Evolutionary conservation across 1,139 yeast species (phyloP).

Genomic region (Nakaseomyces sp.): DNA sequence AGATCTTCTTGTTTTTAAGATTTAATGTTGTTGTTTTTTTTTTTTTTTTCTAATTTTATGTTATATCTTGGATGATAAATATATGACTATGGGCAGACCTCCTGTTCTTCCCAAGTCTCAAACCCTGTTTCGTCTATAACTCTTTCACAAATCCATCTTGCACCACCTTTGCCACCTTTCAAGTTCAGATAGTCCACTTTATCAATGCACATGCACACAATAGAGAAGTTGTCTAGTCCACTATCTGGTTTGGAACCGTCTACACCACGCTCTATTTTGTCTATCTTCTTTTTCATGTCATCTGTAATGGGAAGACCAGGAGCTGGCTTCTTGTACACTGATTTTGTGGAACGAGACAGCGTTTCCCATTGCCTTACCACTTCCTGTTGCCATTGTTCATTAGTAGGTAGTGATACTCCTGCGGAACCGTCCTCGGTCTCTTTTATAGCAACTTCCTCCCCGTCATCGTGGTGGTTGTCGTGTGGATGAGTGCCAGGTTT

Average conservation of each 20-base stretch:
- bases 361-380: slow-evolving; percentile 53
- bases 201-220: slow-evolving; percentile 61
- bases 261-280: slow-evolving; percentile 70
- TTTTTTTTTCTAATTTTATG: too few relatives aligned
- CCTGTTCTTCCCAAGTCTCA: slow-evolving; percentile 68
- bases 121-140: slow-evolving; percentile 42
- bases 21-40: too few relatives aligned
- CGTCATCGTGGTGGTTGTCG: slow-evolving; percentile 8
- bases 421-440: slow-evolving; percentile 10
- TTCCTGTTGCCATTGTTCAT: slow-evolving; percentile 60
- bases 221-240: slow-evolving; percentile 62
- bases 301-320: slow-evolving; percentile 56
- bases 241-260: slow-evolving; percentile 68
- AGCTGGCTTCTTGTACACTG: slow-evolving; percentile 60
- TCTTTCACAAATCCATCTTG: slow-evolving; percentile 37
- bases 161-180: slow-evolving; percentile 35
- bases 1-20: background rate
- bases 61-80: too few relatives aligned
- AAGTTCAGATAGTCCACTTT: slow-evolving; percentile 63
- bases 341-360: slow-evolving; percentile 50
- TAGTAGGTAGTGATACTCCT: slow-evolving; percentile 35
- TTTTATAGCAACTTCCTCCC: slow-evolving; percentile 9
- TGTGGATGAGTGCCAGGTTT: slow-evolving; percentile 1
- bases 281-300: slow-evolving; percentile 50
- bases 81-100: slow-evolving; percentile 61